A percentile compares a stretch with the other conserved stretches of the same genome.
phyloP scores from a whole-genome alignment of 345 rosid genomes.

The Populus simonii region DNA sequence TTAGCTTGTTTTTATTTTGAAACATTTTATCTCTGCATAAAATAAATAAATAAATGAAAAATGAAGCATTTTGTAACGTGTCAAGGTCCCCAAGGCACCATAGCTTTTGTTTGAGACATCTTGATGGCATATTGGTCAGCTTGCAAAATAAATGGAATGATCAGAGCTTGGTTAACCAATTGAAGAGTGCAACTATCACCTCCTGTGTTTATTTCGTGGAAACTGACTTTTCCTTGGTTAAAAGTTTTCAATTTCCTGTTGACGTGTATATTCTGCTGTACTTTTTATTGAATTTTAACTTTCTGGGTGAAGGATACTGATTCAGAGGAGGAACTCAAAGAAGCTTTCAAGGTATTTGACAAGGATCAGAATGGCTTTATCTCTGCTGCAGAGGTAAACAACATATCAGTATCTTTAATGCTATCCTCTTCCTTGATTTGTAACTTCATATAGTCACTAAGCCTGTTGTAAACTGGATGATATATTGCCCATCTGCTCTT shows the following conservation, averaged over 20 bases:
- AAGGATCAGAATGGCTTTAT: slow-evolving; percentile 53
- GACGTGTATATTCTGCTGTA: background rate
- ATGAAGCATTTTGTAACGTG: too few species aligned
- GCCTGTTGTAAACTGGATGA: background rate
- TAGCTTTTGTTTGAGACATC: too few species aligned
- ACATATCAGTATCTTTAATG: background rate
- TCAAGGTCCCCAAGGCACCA: too few species aligned
- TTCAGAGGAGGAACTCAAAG: slow-evolving; percentile 45
- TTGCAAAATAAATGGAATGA: too few species aligned
- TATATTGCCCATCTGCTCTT: background rate
- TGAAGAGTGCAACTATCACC: background rate
- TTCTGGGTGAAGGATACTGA: slow-evolving; percentile 38
- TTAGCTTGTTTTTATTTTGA: too few species aligned
- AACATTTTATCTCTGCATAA: too few species aligned
- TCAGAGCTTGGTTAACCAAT: too few species aligned
- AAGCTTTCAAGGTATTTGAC: slow-evolving; percentile 47
- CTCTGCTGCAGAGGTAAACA: slow-evolving; percentile 42
- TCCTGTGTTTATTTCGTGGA: background rate
- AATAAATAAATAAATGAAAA: too few species aligned
- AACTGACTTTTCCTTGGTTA: background rate
- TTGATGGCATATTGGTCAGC: too few species aligned
- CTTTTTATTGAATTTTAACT: background rate
- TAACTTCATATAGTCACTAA: background rate
- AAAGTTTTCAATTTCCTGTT: background rate
- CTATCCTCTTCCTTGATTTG: background rate